Conservation (phyloP, 176 grass and related monocot species). For the Aechmea fasciata region DNA sequence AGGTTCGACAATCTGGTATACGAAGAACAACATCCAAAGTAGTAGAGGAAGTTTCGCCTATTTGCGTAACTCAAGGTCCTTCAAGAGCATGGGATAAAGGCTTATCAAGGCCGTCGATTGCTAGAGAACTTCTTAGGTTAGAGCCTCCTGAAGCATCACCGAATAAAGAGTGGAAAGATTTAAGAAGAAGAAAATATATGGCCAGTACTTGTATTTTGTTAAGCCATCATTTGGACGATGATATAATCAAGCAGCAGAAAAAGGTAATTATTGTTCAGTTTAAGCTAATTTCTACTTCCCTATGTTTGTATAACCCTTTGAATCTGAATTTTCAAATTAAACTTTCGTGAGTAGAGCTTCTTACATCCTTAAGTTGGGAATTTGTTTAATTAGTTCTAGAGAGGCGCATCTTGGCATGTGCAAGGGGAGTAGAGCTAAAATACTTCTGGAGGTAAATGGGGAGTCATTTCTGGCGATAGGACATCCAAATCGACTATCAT, state of each 20-base stretch:
- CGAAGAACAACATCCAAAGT: slow-evolving; percentile 23
- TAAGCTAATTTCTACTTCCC: neutral
- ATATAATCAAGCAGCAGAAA: slow-evolving; percentile 57
- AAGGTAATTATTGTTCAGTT: slow-evolving; percentile 38
- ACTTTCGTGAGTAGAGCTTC: slow-evolving; percentile 14
- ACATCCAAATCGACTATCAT: too few species aligned
- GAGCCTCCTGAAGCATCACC: slow-evolving; percentile 25
- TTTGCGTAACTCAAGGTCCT: slow-evolving; percentile 21
- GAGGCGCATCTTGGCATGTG: too few species aligned
- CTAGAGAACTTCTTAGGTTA: slow-evolving; percentile 43
- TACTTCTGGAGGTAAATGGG: too few species aligned
- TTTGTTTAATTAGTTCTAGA: too few species aligned
- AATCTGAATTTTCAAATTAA: neutral
- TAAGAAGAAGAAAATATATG: slow-evolving; percentile 40
- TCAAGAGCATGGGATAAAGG: slow-evolving; percentile 25
- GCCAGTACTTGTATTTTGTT: slow-evolving; percentile 49
- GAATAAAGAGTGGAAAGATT: slow-evolving; percentile 27
- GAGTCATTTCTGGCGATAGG: too few species aligned
- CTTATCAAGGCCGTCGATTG: slow-evolving; percentile 27
- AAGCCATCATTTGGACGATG: slow-evolving; percentile 66
- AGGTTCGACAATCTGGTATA: slow-evolving; percentile 20
- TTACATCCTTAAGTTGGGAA: neutral
- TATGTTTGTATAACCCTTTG: neutral
- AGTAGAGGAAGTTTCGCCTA: slow-evolving; percentile 17
- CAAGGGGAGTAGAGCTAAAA: too few species aligned